Evolutionary conservation across 1,284 basidiomycete species (phyloP).

Genomic region (Rhizoctonia solani): DNA sequence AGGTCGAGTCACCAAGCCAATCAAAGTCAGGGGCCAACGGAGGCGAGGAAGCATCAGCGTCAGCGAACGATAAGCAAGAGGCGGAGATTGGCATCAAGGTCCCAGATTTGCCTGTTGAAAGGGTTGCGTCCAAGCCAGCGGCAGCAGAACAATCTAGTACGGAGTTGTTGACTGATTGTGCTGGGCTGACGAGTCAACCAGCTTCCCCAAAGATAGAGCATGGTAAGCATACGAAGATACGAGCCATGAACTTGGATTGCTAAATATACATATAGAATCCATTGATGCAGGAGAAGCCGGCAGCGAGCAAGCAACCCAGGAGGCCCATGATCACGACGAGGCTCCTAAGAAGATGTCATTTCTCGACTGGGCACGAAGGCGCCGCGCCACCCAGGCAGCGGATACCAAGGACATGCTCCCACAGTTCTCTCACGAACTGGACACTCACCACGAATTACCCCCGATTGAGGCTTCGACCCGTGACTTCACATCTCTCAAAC

Average conservation of each 20-base stretch:
- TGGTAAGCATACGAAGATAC: too few relatives aligned
- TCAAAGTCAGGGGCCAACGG: background rate
- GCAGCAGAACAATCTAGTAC: too few relatives aligned
- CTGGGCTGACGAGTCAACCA: too few relatives aligned
- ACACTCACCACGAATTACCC: background rate
- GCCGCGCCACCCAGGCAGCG: conserved; percentile 7
- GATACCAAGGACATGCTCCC: background rate
- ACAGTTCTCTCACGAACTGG: background rate
- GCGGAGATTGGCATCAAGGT: too few relatives aligned
- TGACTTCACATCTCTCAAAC: background rate
- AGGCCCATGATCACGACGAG: conserved; percentile 5
- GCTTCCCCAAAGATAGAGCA: too few relatives aligned
- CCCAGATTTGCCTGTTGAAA: too few relatives aligned
- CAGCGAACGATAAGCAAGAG: too few relatives aligned
- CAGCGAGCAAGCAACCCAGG: background rate
- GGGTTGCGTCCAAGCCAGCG: too few relatives aligned
- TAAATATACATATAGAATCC: too few relatives aligned
- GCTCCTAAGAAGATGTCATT: conserved; percentile 31
- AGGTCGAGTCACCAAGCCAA: background rate
- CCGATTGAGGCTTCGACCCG: background rate
- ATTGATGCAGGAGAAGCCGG: background rate
- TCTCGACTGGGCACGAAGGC: conserved; percentile 22
- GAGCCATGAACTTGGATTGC: too few relatives aligned
- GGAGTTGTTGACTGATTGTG: too few relatives aligned
- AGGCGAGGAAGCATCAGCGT: background rate